Percentiles rank a stretch among this genome's conserved stretches.
Evolutionary conservation across 768 basidiomycete species (phyloP).

Genomic region (Sporobolomyces pararoseus): DNA sequence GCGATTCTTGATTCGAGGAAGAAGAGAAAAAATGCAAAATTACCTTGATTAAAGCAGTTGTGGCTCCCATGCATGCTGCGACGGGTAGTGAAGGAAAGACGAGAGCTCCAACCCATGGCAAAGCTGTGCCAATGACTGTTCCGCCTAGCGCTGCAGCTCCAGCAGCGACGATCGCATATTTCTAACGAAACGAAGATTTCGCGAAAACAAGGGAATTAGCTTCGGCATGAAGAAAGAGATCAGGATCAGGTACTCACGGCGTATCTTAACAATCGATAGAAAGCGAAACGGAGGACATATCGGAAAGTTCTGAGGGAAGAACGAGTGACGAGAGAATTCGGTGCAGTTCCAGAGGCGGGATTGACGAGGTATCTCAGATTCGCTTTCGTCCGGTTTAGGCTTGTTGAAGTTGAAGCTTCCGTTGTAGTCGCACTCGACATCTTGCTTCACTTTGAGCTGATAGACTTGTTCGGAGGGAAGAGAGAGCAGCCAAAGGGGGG

Average conservation of each 20-base stretch:
- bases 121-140: constrained; percentile 19
- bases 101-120: constrained; percentile 34
- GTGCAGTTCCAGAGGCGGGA: not conserved
- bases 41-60: constrained; percentile 33
- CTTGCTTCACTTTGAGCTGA: not conserved
- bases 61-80: constrained; percentile 23
- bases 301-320: constrained; percentile 21
- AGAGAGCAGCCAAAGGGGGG: not conserved
- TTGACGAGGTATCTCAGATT: constrained; percentile 28
- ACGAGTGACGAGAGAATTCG: constrained; percentile 23
- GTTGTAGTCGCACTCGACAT: not conserved
- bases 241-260: constrained; percentile 6
- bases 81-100: constrained; percentile 27
- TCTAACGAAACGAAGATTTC: too few species aligned
- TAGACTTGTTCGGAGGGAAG: not conserved
- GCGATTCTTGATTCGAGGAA: not conserved
- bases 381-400: not conserved
- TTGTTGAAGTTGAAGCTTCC: not conserved
- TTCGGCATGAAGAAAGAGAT: not conserved
- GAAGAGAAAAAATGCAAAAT: not conserved
- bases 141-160: constrained; percentile 25
- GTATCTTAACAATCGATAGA: constrained; percentile 35
- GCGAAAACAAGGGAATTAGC: not conserved
- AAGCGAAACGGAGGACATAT: constrained; percentile 28
- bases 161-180: constrained; percentile 34